Base-by-base conservation (phyloP, 2,329 filamentous ascomycete species). In the Fusarium verrucosum region DNA sequence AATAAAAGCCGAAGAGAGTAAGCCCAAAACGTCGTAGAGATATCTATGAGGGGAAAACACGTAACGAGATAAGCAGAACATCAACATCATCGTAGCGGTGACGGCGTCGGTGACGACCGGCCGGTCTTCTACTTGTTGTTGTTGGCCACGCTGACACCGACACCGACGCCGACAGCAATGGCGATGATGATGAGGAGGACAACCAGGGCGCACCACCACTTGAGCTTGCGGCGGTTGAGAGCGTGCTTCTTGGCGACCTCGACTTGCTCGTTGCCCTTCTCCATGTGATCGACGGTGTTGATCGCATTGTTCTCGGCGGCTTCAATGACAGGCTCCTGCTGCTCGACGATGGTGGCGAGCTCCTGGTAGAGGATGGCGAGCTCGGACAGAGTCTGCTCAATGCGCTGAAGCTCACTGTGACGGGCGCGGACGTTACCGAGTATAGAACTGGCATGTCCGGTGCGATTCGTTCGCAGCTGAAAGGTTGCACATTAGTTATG, bases 361-460 rank as follows among this genome's bases (percentile, higher is more conserved):
- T 94, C 88, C 66, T 88, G 82, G 81, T 92, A 93, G 70, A 94
- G 83, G 43, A 83, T 75, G 23, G 87, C 83, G 37, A 94, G 84
- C 75, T 94, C 89, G 32, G 81, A 80, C 65, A 94, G 83, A 7
- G 90, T 92, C 74, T 86, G 83, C 77, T 94, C 91, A 69, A 95
- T 94, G 76, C 87, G 87, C 79, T 92, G 86, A 65, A 94, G 88
- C 78, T 94, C 92, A 74, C 91, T 92, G 82, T 94, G 92, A 53
- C 92, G 90, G 33, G 90, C 91, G 66, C 90, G 89, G 35, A 94
- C 92, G 64, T 90, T 89, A 65, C 90, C 90, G 45, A 94, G 87
- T 9, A 92, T 87, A 16, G 88, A 88, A 46, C 83, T 86, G 37
- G 90, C 91, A 73, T 92, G 89, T 53, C 89, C 89, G 40, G 86